Evolutionary conservation across 2,329 filamentous ascomycete genomes (phyloP).

Genomic region (Ciborinia camelliae): DNA sequence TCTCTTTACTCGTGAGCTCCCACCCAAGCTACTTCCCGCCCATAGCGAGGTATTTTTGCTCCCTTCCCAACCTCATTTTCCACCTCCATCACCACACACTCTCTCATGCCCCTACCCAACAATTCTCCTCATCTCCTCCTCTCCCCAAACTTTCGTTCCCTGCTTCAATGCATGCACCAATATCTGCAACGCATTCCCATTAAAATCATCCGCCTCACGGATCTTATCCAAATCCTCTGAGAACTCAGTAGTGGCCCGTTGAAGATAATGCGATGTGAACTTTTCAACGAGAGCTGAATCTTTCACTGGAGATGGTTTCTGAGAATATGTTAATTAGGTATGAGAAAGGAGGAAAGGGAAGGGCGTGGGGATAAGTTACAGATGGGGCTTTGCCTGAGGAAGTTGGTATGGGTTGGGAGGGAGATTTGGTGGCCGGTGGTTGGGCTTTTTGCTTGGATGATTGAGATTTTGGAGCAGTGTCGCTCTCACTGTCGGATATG

Average conservation of each 20-base stretch:
- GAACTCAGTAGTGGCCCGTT: conserved; percentile 66
- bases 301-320: conserved; percentile 24
- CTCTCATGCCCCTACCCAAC: conserved; percentile 16
- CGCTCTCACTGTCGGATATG: conserved; percentile 18
- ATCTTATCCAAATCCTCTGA: conserved; percentile 71
- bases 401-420: background rate
- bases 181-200: conserved; percentile 58
- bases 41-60: too few relatives aligned
- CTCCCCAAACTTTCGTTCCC: conserved; percentile 58
- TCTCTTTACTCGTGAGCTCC: background rate
- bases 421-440: background rate
- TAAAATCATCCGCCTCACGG: conserved; percentile 67
- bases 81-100: conserved; percentile 14
- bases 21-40: background rate
- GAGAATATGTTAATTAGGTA: background rate
- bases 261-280: conserved; percentile 56
- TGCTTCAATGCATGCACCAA: conserved; percentile 67
- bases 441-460: background rate
- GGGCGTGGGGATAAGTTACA: background rate
- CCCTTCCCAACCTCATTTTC: background rate
- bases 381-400: background rate
- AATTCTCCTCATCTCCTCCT: conserved; percentile 46
- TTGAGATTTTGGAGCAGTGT: background rate
- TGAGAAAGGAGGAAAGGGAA: background rate
- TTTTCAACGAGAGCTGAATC: conserved; percentile 48